Conservation (phyloP, 2,329 filamentous ascomycete species). For the Phyllosticta citriasiana region DNA sequence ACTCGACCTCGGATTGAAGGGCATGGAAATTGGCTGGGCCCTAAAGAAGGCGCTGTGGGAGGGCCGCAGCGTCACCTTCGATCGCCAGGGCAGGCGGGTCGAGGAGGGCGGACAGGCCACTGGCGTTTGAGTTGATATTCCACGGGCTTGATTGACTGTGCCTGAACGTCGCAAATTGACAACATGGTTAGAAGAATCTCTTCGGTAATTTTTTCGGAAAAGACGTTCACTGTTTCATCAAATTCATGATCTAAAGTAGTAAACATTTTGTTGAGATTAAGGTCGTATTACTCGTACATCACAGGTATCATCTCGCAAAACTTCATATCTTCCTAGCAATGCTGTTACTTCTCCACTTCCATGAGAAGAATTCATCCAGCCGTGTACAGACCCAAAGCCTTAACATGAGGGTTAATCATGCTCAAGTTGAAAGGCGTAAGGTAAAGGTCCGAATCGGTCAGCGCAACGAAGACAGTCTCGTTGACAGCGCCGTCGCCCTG, state of each 20-base stretch:
- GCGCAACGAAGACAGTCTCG: constrained; percentile 66
- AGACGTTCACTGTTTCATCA: background rate
- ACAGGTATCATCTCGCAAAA: background rate
- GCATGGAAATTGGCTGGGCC: constrained; percentile 34
- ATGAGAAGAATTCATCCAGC: constrained; percentile 48
- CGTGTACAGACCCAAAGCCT: constrained; percentile 66
- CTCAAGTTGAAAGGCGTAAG: constrained; percentile 70
- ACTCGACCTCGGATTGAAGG: constrained; percentile 25
- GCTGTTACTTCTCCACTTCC: background rate
- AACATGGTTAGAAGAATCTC: background rate
- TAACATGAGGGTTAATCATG: constrained; percentile 66
- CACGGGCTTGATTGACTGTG: background rate
- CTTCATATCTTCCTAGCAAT: background rate
- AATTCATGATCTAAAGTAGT: background rate
- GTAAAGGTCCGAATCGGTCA: constrained; percentile 59
- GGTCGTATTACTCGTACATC: background rate
- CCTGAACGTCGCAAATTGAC: too few species aligned
- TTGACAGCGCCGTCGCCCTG: constrained; percentile 61
- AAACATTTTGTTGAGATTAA: background rate
- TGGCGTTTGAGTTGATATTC: background rate
- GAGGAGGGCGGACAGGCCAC: background rate
- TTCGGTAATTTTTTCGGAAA: background rate
- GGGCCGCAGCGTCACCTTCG: constrained; percentile 43
- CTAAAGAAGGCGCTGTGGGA: constrained; percentile 47
- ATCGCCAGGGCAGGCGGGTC: constrained; percentile 17